Base-by-base conservation (phyloP, 2,329 filamentous ascomycete genomes). In the Colletotrichum cordylinicola region DNA sequence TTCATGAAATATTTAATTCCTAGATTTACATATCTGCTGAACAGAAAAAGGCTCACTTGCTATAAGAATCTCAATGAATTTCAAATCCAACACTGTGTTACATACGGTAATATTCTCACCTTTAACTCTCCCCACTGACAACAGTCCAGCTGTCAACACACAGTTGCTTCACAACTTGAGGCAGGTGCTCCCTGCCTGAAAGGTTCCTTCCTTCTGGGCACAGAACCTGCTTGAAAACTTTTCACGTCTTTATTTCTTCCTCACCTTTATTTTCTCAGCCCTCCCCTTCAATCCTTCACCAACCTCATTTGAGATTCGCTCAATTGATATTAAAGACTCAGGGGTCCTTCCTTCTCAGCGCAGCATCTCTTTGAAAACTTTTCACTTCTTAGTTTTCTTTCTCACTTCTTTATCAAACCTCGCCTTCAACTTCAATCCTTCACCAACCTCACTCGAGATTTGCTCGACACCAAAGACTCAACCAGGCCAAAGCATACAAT, bases 31-130 rank as follows among this genome's bases (percentile, higher is more conserved):
- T n/a, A n/a, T n/a, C 3, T 43, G 10, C 9, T 43, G 3, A n/a
- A n/a, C 39, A 48, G 18, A n/a, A 10, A 48, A 48, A 5, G 18
- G 39, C 18, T 52, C 43, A 21, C 8, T 21, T 21, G n/a, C 12
- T 13, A 52, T 52, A 10, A 13, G 43, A 48, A 21, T 7, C 10
- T 8, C 21, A n/a, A 8, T 21, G n/a, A 52, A 52, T 52, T 13
- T 24, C 6, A 24, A 10, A 13, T 13, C n/a, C 7, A 13, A 52
- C 6, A 6, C 6, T 52, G 10, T 8, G 21, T 52, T 4, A 52
- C 0, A 21, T 4, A n/a, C n/a, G n/a, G n/a, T n/a, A 1, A 13
- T 3, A 13, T 13, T 52, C n/a, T n/a, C n/a, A 1, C 43, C 12
- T 52, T 24, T 24, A 9, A 21, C n/a, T 24, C 43, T 24, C n/a